Evolutionary conservation across 129 eudicot species (phyloP), one percentile per base, ranked within the genome.

Genomic region (Sambucus nigra): DNA sequence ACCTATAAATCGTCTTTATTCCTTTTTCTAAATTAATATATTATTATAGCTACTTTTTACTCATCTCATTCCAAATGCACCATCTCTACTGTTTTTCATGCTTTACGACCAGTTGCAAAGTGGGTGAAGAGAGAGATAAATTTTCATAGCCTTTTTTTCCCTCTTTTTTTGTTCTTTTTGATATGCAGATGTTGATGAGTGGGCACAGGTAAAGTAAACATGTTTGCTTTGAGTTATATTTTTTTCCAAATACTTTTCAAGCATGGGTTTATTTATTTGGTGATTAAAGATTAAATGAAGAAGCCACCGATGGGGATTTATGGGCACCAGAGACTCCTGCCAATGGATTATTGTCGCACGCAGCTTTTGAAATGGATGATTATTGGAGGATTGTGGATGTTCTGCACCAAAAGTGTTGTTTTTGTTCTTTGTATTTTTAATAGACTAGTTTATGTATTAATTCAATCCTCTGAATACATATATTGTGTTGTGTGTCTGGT

Each of bases 331-430:
- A 85, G 56, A 39, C 66, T 32, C 73, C 53, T 25, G 62, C 78
- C 53, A 46, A 78, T 64, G 72, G 89, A 65, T 42, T 77, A 11
- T 71, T 85, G 55, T 77, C 95, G 5, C 76, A 73, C 39, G 86
- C 95, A 2, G 95, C 95, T 39, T 85, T 85, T 67, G 95, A 85
- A 72, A 83, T 85, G 16, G 95, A 85, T 69, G 95, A 85, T 69
- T 85, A 80, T 55, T 79, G 87, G 76, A 80, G 95, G 64, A 80
- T 85, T 6, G 86, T 80, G 3, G 76, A 85, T 28, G 57, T 85
- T 63, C 79, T 85, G 65, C 89, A 77, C 42, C 70, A 69, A 46
- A 80, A 89, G 95, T 85, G 50, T 11, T 35, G 5, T 17, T 15
- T 20, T 5, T 16, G 25, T 7, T 16, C 8, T 11, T 47, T 22